Evolutionary conservation across 2,329 filamentous ascomycete genomes (phyloP).

Genomic region (Conoideocrella luteorostrata): DNA sequence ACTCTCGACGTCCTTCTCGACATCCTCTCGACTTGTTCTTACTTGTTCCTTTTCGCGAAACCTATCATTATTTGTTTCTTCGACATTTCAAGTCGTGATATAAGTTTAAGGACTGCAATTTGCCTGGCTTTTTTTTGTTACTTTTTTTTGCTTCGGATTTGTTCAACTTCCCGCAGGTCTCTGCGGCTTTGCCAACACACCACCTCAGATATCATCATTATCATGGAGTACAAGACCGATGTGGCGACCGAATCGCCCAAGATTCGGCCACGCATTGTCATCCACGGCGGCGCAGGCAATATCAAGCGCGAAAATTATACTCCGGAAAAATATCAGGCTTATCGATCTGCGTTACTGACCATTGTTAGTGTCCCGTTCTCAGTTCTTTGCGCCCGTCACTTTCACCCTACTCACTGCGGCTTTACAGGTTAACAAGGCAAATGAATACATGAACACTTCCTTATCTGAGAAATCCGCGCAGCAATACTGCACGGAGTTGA

Average conservation of each 20-base stretch:
- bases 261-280: conserved; percentile 54
- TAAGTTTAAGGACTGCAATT: no score
- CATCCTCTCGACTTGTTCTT: no score
- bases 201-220: no score
- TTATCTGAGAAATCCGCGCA: not conserved
- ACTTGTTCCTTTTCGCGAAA: no score
- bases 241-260: conserved; percentile 8
- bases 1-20: no score
- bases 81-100: no score
- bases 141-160: no score
- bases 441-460: conserved; percentile 39
- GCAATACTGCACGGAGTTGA: conserved; percentile 9
- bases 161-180: not conserved
- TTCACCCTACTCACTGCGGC: not conserved
- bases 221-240: conserved; percentile 35
- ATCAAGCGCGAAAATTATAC: conserved; percentile 55
- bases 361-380: conserved; percentile 41
- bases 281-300: conserved; percentile 69
- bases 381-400: not conserved
- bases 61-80: no score
- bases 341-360: conserved; percentile 52
- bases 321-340: conserved; percentile 49
- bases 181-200: no score
- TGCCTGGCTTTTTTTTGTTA: no score
- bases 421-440: conserved; percentile 39